phyloP scores from a whole-genome alignment of 1,284 basidiomycete genomes.

The Laetiporus sulphureus region DNA sequence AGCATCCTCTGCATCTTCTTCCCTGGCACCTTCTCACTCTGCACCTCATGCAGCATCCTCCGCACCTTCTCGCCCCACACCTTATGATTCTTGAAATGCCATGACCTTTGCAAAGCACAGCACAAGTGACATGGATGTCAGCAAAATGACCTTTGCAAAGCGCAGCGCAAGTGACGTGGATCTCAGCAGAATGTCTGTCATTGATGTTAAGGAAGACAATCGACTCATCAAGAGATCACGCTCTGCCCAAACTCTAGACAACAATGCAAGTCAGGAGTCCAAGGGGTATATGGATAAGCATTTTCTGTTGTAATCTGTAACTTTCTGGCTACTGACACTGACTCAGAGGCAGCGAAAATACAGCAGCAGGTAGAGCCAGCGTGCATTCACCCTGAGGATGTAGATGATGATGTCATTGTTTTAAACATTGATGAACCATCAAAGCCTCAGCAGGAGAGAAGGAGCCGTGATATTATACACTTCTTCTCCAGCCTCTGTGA shows the following conservation, averaged over 20 bases:
- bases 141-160: too few species aligned
- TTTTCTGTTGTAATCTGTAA: not conserved
- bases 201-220: not conserved
- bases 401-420: not conserved
- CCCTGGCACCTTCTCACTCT: too few species aligned
- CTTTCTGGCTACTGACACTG: not conserved
- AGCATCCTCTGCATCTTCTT: too few species aligned
- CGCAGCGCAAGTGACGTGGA: too few species aligned
- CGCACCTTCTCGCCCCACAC: too few species aligned
- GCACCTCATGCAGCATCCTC: too few species aligned
- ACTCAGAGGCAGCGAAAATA: not conserved
- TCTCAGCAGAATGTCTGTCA: too few species aligned
- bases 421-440: not conserved
- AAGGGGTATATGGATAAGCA: not conserved
- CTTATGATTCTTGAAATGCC: too few species aligned
- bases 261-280: not conserved
- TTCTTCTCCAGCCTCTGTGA: not conserved
- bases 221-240: not conserved
- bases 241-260: not conserved
- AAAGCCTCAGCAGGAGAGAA: not conserved
- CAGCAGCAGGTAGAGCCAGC: too few species aligned
- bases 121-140: too few species aligned
- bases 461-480: not conserved
- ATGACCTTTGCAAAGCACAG: too few species aligned
- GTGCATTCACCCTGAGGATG: too few species aligned